phyloP scores from a whole-genome alignment of 176 grass and related monocot species.

The Pontederia crassipes region DNA sequence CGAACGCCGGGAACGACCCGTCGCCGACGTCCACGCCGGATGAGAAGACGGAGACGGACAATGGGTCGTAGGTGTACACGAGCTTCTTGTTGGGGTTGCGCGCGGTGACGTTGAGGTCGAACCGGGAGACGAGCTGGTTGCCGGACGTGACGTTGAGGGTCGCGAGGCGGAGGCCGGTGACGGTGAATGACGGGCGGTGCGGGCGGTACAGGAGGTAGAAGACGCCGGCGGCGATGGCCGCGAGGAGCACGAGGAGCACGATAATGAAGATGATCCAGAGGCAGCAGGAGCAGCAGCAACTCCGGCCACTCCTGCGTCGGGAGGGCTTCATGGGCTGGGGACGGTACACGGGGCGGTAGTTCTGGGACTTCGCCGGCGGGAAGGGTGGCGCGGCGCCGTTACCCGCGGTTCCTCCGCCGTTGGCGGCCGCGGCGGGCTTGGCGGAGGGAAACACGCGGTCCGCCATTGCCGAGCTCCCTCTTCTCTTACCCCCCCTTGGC shows the following conservation, averaged over 20 bases:
- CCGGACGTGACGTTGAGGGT: conserved; percentile 54
- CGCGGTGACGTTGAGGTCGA: conserved; percentile 63
- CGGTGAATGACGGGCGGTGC: conserved; percentile 70
- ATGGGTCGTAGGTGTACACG: conserved; percentile 83
- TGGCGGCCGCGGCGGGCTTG: conserved; percentile 42
- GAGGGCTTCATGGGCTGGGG: conserved; percentile 31
- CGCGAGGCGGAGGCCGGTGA: conserved; percentile 40
- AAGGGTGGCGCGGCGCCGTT: background rate
- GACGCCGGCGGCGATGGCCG: conserved; percentile 49
- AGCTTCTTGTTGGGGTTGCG: conserved; percentile 92
- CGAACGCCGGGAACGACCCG: conserved; percentile 52
- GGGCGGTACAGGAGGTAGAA: conserved; percentile 91
- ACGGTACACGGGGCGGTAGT: conserved; percentile 75
- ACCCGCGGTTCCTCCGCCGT: conserved; percentile 1
- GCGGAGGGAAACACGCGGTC: conserved; percentile 67
- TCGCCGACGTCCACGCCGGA: conserved; percentile 63
- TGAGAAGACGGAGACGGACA: conserved; percentile 48
- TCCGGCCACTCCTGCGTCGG: conserved; percentile 52
- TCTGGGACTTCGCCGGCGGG: conserved; percentile 58
- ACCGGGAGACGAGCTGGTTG: conserved; percentile 21
- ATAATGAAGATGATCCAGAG: conserved; percentile 56
- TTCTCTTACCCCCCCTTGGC: background rate
- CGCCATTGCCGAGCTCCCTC: conserved; percentile 34
- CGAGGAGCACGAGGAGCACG: conserved; percentile 55
- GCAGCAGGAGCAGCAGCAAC: conserved; percentile 63